Percentiles rank a stretch among this genome's conserved stretches.
These are phyloP conservation scores for Hyphodiscus hymeniophilus DNA, from an alignment of 495 filamentous ascomycete genomes.

Conservation along the genomic window DNA sequence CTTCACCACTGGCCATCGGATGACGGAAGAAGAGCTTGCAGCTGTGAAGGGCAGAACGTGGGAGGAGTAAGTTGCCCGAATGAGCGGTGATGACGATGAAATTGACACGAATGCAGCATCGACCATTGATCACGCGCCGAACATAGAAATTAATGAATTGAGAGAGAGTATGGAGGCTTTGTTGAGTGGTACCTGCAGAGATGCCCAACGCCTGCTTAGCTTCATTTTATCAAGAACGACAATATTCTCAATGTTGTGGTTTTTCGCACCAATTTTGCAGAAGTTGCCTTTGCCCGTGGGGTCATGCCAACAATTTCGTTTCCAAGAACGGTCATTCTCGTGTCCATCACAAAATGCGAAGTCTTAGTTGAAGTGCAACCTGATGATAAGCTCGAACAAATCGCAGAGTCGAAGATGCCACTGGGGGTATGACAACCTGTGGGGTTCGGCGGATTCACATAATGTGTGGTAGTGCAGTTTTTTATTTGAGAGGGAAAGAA, in stretches of 20 bases:
- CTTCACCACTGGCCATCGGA: slow-evolving; percentile 84
- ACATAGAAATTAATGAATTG: background rate
- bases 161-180: slow-evolving; percentile 1
- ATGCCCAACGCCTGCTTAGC: slow-evolving; percentile 11
- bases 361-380: no score
- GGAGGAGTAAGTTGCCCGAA: slow-evolving; percentile 58
- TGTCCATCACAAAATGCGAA: no score
- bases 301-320: no score
- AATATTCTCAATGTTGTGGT: background rate
- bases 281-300: no score
- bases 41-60: slow-evolving; percentile 85
- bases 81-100: slow-evolving; percentile 7
- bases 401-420: no score
- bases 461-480: no score
- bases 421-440: no score
- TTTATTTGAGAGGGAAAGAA: no score
- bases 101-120: slow-evolving; percentile 33
- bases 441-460: no score
- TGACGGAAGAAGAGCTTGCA: slow-evolving; percentile 77
- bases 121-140: slow-evolving; percentile 32
- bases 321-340: no score
- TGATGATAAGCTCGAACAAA: no score
- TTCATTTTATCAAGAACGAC: background rate
- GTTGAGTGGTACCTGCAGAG: slow-evolving; percentile 18
- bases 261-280: background rate